A percentile compares a stretch with the other conserved stretches of the same genome.
Conservation (phyloP, 805 yeast species). For the Grigorovia yakushimaensis region DNA sequence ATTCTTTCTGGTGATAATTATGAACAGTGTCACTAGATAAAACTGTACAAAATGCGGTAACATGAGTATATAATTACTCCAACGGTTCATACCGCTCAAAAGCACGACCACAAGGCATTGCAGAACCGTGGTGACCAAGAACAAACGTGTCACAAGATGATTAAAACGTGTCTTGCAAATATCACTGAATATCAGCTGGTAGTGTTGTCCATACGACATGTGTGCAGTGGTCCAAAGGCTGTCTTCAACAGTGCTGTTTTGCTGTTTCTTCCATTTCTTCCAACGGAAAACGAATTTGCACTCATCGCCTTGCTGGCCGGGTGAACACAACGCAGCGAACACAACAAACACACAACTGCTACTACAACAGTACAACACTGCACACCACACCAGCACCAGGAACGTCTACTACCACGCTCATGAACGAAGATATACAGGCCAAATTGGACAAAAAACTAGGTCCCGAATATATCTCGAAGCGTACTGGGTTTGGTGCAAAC, state of each 20-base stretch:
- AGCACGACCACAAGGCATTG: slow-evolving; percentile 20
- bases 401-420: no score
- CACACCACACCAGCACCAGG: not conserved
- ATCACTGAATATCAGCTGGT: slow-evolving; percentile 28
- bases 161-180: slow-evolving; percentile 34
- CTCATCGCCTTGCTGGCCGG: not conserved
- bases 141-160: slow-evolving; percentile 30
- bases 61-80: slow-evolving; percentile 14
- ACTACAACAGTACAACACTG: not conserved
- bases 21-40: slow-evolving; percentile 25
- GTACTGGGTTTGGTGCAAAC: slow-evolving; percentile 67
- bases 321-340: not conserved
- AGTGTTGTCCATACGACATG: slow-evolving; percentile 29
- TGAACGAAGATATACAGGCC: slow-evolving; percentile 27
- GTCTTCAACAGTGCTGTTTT: no score
- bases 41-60: slow-evolving; percentile 24
- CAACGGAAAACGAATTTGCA: no score
- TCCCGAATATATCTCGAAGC: slow-evolving; percentile 65
- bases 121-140: slow-evolving; percentile 23
- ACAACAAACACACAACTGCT: not conserved
- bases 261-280: no score
- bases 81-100: slow-evolving; percentile 10
- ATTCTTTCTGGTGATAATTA: slow-evolving; percentile 33
- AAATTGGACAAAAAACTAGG: slow-evolving; percentile 45
- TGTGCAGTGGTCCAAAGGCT: slow-evolving; percentile 11